phyloP scores from a whole-genome alignment of 2,329 filamentous ascomycete species.

The Ceratocystis huliohia region DNA sequence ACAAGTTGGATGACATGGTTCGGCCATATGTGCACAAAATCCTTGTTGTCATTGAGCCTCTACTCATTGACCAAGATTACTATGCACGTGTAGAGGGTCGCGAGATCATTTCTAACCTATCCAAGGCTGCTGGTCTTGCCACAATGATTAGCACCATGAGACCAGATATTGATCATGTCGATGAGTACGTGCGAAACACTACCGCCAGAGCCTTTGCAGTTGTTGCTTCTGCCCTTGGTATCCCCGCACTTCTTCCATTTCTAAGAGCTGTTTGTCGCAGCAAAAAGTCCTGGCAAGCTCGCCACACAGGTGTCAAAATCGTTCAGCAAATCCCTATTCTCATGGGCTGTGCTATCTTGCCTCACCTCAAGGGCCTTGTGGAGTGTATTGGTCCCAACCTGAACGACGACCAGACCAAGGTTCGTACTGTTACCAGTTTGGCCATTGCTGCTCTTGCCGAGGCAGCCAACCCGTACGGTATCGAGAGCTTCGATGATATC shows the following conservation, averaged over 20 bases:
- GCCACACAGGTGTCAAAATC: conserved; percentile 97
- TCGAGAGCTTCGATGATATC: conserved; percentile 97
- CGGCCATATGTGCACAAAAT: conserved; percentile 97
- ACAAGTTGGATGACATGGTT: conserved; percentile 95
- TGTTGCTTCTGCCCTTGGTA: conserved; percentile 88
- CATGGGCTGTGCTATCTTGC: conserved; percentile 94
- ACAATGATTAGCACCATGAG: conserved; percentile 99
- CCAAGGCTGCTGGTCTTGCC: conserved; percentile 89
- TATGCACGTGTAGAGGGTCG: conserved; percentile 96
- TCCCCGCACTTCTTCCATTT: conserved; percentile 89
- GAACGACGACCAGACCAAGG: conserved; percentile 96
- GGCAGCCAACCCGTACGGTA: conserved; percentile 95
- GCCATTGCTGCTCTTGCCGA: conserved; percentile 91
- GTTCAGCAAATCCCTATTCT: conserved; percentile 97
- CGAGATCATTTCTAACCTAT: conserved; percentile 96
- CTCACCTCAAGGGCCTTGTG: conserved; percentile 88
- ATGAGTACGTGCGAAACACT: conserved; percentile 97
- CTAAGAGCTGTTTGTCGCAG: conserved; percentile 88
- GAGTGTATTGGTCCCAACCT: conserved; percentile 94
- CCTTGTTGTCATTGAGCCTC: conserved; percentile 93
- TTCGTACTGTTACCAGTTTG: conserved; percentile 87
- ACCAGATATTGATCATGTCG: conserved; percentile 94
- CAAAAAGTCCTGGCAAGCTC: conserved; percentile 98
- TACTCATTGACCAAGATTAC: conserved; percentile 98
- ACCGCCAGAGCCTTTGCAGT: conserved; percentile 95